Percentiles rank a stretch among this genome's conserved stretches.
Conservation (phyloP, 768 basidiomycete genomes). For the Lactarius akahatsu region DNA sequence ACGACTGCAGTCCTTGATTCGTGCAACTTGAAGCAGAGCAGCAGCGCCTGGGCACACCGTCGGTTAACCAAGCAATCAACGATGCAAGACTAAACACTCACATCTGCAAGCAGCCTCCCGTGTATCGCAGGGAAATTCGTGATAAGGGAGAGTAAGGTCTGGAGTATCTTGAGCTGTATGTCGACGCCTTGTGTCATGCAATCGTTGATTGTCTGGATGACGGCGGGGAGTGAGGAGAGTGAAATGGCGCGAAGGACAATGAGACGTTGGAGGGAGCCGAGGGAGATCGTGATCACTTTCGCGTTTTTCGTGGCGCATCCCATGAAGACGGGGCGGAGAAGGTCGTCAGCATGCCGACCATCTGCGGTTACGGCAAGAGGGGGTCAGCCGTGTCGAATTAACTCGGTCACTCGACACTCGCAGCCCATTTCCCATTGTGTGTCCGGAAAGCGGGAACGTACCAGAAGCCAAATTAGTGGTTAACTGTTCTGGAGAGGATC, state of each 20-base stretch:
- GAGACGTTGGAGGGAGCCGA: conserved; percentile 87
- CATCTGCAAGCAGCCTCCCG: conserved; percentile 77
- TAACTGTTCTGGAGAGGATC: conserved; percentile 80
- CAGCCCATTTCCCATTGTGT: not conserved
- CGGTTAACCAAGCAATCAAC: not conserved
- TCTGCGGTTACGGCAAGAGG: conserved; percentile 41
- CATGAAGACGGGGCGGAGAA: conserved; percentile 88
- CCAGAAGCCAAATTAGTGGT: conserved; percentile 71
- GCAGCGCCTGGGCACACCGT: conserved; percentile 58
- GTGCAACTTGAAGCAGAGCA: conserved; percentile 94
- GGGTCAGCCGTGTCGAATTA: not conserved
- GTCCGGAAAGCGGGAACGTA: conserved; percentile 32
- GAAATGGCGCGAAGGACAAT: conserved; percentile 86
- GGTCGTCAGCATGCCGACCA: conserved; percentile 75
- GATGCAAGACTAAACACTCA: conserved; percentile 40
- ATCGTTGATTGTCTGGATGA: conserved; percentile 81
- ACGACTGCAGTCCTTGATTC: conserved; percentile 96
- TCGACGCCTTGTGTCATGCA: conserved; percentile 95
- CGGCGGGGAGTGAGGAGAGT: conserved; percentile 70
- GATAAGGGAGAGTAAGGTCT: conserved; percentile 87
- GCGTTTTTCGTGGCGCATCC: conserved; percentile 91
- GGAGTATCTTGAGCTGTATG: conserved; percentile 91
- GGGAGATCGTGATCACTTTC: conserved; percentile 90
- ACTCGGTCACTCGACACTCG: no score
- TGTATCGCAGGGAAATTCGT: conserved; percentile 85